A percentile compares a stretch with the other conserved stretches of the same genome.
Evolutionary conservation across 768 basidiomycete species (phyloP).

Genomic region (Calocybe cyanea): DNA sequence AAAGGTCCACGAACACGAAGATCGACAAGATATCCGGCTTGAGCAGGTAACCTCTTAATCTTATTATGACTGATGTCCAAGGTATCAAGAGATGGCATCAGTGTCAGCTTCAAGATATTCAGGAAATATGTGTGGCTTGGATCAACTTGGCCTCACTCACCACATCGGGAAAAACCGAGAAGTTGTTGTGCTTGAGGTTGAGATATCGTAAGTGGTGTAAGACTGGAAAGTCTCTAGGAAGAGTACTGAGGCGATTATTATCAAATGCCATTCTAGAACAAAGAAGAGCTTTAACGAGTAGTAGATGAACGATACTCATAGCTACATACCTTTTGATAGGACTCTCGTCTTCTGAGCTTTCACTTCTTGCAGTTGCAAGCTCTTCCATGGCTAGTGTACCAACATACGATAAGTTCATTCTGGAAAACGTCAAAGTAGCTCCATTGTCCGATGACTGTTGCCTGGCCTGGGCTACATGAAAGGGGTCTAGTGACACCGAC

Average conservation of each 20-base stretch:
- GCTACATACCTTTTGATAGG: slow-evolving; percentile 56
- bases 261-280: slow-evolving; percentile 74
- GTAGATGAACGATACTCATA: not conserved
- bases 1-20: slow-evolving; percentile 53
- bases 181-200: slow-evolving; percentile 81
- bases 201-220: slow-evolving; percentile 78
- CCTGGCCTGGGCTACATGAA: slow-evolving; percentile 64
- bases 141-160: slow-evolving; percentile 52
- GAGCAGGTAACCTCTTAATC: slow-evolving; percentile 72
- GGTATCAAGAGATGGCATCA: slow-evolving; percentile 86
- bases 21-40: slow-evolving; percentile 73
- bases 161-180: slow-evolving; percentile 81
- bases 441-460: slow-evolving; percentile 70
- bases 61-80: slow-evolving; percentile 93
- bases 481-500: slow-evolving; percentile 42
- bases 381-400: slow-evolving; percentile 72
- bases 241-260: slow-evolving; percentile 74
- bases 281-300: not conserved
- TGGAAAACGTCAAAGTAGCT: slow-evolving; percentile 80
- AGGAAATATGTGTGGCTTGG: slow-evolving; percentile 5
- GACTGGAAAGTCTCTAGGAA: slow-evolving; percentile 72
- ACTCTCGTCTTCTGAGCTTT: slow-evolving; percentile 45
- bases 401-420: slow-evolving; percentile 73
- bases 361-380: slow-evolving; percentile 59
- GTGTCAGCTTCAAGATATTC: slow-evolving; percentile 57